Conservation (phyloP, 805 yeast genomes). For the Pichia nanzhaoensis region DNA sequence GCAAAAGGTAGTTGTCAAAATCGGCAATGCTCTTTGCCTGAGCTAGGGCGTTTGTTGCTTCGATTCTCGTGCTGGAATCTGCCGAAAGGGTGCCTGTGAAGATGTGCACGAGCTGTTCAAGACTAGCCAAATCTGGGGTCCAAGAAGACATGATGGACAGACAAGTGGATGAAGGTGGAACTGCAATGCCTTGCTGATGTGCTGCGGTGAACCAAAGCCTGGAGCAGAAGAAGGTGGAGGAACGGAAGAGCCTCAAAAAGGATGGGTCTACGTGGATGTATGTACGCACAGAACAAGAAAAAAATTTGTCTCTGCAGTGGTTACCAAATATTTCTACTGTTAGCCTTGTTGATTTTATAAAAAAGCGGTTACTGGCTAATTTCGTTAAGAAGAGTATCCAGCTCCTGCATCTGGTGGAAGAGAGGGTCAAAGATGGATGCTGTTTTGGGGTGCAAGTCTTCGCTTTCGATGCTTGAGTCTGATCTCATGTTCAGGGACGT, state of each 20-base stretch:
- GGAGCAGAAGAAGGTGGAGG: no score
- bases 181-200: no score
- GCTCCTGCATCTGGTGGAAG: conserved; percentile 5
- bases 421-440: conserved; percentile 5
- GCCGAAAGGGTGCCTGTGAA: conserved; percentile 68
- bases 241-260: no score
- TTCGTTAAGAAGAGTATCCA: conserved; percentile 5
- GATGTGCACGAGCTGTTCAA: conserved; percentile 58
- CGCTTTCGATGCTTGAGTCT: not conserved
- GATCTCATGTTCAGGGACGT: conserved; percentile 1
- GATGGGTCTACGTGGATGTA: no score
- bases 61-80: conserved; percentile 43
- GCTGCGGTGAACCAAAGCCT: no score
- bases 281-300: no score
- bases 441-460: conserved; percentile 4
- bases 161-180: no score
- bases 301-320: no score
- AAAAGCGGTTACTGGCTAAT: not conserved
- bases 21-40: conserved; percentile 69
- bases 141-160: conserved; percentile 41
- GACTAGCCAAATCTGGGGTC: conserved; percentile 58
- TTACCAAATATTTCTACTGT: no score
- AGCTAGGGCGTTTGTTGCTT: conserved; percentile 68
- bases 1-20: conserved; percentile 72
- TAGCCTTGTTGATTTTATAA: no score